phyloP scores from a whole-genome alignment of 805 yeast genomes.

The Ogataea paraovalis region DNA sequence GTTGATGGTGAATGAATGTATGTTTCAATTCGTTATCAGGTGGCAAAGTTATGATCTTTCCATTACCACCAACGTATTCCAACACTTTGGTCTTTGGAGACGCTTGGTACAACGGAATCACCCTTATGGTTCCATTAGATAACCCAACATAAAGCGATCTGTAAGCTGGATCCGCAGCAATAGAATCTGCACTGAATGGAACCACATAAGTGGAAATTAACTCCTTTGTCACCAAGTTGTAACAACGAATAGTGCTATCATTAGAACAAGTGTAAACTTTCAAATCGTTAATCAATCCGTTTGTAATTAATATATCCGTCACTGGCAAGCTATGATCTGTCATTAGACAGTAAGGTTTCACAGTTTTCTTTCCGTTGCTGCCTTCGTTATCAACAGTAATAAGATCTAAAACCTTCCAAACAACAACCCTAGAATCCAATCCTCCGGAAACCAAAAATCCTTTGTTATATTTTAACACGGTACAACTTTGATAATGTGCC shows the following conservation, averaged over 20 bases:
- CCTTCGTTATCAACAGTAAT: slow-evolving; percentile 17
- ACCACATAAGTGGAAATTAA: slow-evolving; percentile 71
- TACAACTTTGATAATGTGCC: slow-evolving; percentile 78
- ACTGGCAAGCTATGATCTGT: slow-evolving; percentile 56
- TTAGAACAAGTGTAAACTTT: slow-evolving; percentile 64
- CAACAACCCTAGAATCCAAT: slow-evolving; percentile 70
- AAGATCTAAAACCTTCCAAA: slow-evolving; percentile 68
- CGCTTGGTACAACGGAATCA: slow-evolving; percentile 45
- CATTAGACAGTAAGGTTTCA: slow-evolving; percentile 56
- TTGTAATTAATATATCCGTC: slow-evolving; percentile 37
- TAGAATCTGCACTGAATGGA: slow-evolving; percentile 49
- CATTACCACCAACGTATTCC: slow-evolving; percentile 60
- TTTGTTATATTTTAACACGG: slow-evolving; percentile 56
- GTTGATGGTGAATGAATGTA: slow-evolving; percentile 52
- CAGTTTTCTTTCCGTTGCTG: slow-evolving; percentile 29
- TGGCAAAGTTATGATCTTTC: slow-evolving; percentile 44
- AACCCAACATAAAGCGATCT: slow-evolving; percentile 72
- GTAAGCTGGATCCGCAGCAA: slow-evolving; percentile 75
- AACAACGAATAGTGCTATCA: slow-evolving; percentile 74
- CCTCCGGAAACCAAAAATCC: slow-evolving; percentile 74
- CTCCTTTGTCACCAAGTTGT: slow-evolving; percentile 44
- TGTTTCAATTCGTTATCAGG: slow-evolving; percentile 47
- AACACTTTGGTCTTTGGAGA: slow-evolving; percentile 36
- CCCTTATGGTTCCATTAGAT: slow-evolving; percentile 54
- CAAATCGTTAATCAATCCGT: slow-evolving; percentile 56